phyloP scores from a whole-genome alignment of 2,329 filamentous ascomycete species.

The Myriangium duriaei region DNA sequence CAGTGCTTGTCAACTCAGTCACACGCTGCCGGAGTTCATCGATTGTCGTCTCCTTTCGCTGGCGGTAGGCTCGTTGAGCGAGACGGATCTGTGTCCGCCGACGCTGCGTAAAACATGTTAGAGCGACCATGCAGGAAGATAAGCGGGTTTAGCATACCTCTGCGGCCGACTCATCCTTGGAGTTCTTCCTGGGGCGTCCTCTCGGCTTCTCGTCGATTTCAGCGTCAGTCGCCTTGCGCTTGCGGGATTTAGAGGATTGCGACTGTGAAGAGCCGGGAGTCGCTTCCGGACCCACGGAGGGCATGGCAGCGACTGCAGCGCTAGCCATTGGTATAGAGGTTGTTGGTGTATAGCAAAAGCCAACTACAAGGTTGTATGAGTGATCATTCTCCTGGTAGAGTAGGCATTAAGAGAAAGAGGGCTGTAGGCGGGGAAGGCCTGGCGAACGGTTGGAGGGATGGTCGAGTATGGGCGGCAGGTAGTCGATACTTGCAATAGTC shows the following conservation, averaged over 20 bases:
- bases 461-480: too few relatives aligned
- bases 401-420: neutral
- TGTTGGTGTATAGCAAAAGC: neutral
- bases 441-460: neutral
- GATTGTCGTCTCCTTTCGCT: constrained; percentile 74
- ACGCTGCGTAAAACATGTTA: constrained; percentile 41
- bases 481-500: neutral
- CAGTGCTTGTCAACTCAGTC: constrained; percentile 52
- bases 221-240: constrained; percentile 12
- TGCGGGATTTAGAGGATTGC: neutral
- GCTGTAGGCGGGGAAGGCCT: neutral
- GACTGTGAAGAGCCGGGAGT: neutral
- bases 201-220: constrained; percentile 38
- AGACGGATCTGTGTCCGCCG: constrained; percentile 78
- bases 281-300: neutral
- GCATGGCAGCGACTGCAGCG: neutral
- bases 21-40: constrained; percentile 59
- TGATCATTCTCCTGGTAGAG: neutral
- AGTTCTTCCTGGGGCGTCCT: constrained; percentile 62
- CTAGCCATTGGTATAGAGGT: neutral
- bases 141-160: constrained; percentile 70
- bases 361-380: neutral
- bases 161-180: constrained; percentile 63
- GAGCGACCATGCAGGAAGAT: too few relatives aligned
- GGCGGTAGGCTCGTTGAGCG: constrained; percentile 73